Conservation (phyloP, 805 yeast species). For the Nakazawaea ernobii region DNA sequence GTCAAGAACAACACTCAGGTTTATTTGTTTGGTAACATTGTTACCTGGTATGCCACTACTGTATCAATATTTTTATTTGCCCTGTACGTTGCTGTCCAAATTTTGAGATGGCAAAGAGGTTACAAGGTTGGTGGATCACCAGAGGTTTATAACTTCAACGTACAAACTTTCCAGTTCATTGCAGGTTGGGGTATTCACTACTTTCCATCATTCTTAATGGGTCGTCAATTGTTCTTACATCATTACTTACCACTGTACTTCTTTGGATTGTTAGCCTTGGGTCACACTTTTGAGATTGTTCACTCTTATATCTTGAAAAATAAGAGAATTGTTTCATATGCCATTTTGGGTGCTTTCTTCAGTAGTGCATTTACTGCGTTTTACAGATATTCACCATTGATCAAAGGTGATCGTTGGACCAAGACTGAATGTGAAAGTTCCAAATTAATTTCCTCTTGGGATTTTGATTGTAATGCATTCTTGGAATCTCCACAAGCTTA, state of each 20-base stretch:
- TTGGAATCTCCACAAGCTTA: slow-evolving; percentile 25
- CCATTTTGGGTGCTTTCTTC: slow-evolving; percentile 42
- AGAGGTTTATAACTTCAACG: slow-evolving; percentile 57
- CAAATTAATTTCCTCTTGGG: slow-evolving; percentile 69
- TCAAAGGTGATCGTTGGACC: slow-evolving; percentile 82
- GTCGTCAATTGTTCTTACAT: slow-evolving; percentile 34
- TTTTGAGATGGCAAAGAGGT: slow-evolving; percentile 62
- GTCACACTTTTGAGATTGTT: slow-evolving; percentile 26
- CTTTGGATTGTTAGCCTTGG: slow-evolving; percentile 33
- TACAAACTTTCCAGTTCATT: slow-evolving; percentile 54
- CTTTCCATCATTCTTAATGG: slow-evolving; percentile 44
- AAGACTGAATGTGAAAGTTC: slow-evolving; percentile 55
- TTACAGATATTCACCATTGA: slow-evolving; percentile 60
- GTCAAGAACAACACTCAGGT: slow-evolving; percentile 51
- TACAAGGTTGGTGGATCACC: slow-evolving; percentile 37
- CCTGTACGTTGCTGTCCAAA: slow-evolving; percentile 39
- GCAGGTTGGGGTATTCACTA: slow-evolving; percentile 65
- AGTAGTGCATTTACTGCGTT: slow-evolving; percentile 48
- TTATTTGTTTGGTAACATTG: slow-evolving; percentile 74
- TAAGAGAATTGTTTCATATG: slow-evolving; percentile 39
- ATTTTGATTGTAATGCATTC: slow-evolving; percentile 72
- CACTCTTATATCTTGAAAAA: slow-evolving; percentile 23
- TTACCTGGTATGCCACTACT: slow-evolving; percentile 71
- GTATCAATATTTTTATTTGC: slow-evolving; percentile 44
- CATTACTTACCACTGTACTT: slow-evolving; percentile 47